Evolutionary conservation across 768 basidiomycete genomes (phyloP), one percentile per base, ranked within the genome.

Genomic region (Agaricus sinodeliciosus): DNA sequence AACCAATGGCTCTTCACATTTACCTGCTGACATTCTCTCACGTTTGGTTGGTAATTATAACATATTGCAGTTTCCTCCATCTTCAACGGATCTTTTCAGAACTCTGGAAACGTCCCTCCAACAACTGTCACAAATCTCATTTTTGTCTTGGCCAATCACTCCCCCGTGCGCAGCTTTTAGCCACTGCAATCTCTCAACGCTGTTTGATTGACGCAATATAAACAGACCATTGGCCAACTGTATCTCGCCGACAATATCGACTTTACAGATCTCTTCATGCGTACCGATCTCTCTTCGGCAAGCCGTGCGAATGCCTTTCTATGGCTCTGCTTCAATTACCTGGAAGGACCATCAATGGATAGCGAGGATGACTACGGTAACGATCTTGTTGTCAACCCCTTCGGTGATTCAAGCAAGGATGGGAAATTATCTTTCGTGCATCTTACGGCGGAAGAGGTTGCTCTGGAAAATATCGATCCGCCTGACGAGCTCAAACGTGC

Each of bases 201-300:
- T 25, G 3, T 18, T 18, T 34, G 16, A 34, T 50, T 42, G 31
- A 43, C 40, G 31, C 27, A 22, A 31, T 35, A 28, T 28, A 7
- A 16, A 12, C 51, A 84, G 82, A 73, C 78, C 28, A 70, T 83
- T 45, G 79, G 81, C 28, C 73, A 77, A 51, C 65, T 73, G 16
- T 87, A 90, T 67, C 89, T 93, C 59, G 79, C 86, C 39, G 73
- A 79, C n/a, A 78, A 77, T 27, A 57, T 86, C 37, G 85, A 88
- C 60, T 87, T 94, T 55, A 73, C 86, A 25, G 91, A 94, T 69
- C 70, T 94, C 51, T 94, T 94, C 68, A 73, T 88, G 47, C 85
- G 88, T 22, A 65, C 65, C 9, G 80, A 87, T 58, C 74, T 90
- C 41, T 83, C 89, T 7, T 91, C 91, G 1, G 64, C 68, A 5